Evolutionary conservation across 2,329 filamentous ascomycete genomes (phyloP), one percentile per base, ranked within the genome.

Genomic region (Coniochaeta hoffmannii): DNA sequence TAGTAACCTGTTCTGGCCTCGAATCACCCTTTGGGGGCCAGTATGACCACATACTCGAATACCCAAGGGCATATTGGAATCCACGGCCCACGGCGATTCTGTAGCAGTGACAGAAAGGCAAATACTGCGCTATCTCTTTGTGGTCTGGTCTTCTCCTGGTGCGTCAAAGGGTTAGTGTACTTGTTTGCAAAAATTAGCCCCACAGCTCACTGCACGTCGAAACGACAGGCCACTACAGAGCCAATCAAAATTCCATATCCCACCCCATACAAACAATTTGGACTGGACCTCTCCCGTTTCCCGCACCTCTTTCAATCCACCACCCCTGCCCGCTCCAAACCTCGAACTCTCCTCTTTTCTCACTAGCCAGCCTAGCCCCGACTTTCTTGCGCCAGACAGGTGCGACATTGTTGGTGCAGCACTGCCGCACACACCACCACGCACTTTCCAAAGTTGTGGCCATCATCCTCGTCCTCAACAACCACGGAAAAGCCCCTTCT

Each of bases 401-500:
- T 51, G 49, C 49, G 49, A 51, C 31, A n/a, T 32, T 51, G 41
- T n/a, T n/a, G 49, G 49, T 51, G 49, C 49, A n/a, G 44, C 44
- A 31, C 44, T 31, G 44, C 28, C 24, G 26, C 49, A 51, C 49
- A 51, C 49, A 51, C 49, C 28, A 51, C 49, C 28, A 34, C 49
- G 24, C 49, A 51, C 15, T 51, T 51, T 34, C 49, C 28, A 51
- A 41, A 41, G 4, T 24, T 19, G 24, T 60, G 60, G 53, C 58
- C 63, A 54, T 54, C 61, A 46, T 46, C 41, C 6, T 51, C 46
- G 24, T 30, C 49, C 15, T 14, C 49, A 32, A 34, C 49, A 32
- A 19, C 15, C 8, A 55, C 60, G 63, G n/a, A n/a, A 36, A 66
- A 63, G 56, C 57, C 62, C 55, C 63, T 31, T 53, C 63, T 15